phyloP scores from a whole-genome alignment of 495 filamentous ascomycete species.

The Neurospora discreta region DNA sequence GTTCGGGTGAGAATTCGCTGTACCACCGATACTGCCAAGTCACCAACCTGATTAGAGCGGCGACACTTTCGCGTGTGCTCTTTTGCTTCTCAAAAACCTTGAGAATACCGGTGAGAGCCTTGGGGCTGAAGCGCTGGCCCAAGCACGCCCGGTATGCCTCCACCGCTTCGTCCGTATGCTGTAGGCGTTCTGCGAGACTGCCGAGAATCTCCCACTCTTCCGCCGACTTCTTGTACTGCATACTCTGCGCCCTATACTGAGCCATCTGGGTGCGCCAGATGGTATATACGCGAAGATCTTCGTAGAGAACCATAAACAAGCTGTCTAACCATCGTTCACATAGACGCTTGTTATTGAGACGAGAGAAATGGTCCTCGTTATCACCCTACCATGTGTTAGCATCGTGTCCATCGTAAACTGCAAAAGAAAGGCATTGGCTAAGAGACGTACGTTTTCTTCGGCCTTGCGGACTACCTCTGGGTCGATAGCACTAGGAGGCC shows the following conservation, averaged over 20 bases:
- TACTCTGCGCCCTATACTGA: slow-evolving; percentile 76
- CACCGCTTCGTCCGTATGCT: slow-evolving; percentile 77
- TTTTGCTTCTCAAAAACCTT: slow-evolving; percentile 59
- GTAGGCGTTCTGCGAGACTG: slow-evolving; percentile 80
- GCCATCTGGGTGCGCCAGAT: slow-evolving; percentile 98
- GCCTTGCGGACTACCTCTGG: slow-evolving; percentile 77
- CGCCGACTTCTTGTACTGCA: slow-evolving; percentile 88
- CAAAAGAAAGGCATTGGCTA: not conserved
- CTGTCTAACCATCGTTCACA: slow-evolving; percentile 98
- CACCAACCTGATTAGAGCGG: slow-evolving; percentile 73
- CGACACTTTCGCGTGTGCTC: slow-evolving; percentile 64
- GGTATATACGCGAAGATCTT: slow-evolving; percentile 94
- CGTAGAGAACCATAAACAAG: slow-evolving; percentile 97
- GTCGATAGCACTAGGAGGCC: slow-evolving; percentile 70
- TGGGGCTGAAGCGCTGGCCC: slow-evolving; percentile 72
- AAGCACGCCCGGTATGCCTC: slow-evolving; percentile 87
- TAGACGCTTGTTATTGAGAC: slow-evolving; percentile 88
- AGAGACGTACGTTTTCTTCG: slow-evolving; percentile 60
- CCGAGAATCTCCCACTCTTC: slow-evolving; percentile 98
- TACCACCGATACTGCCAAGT: slow-evolving; percentile 99
- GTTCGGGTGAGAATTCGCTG: slow-evolving; percentile 91
- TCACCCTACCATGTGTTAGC: slow-evolving; percentile 19
- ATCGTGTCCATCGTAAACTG: slow-evolving; percentile 1
- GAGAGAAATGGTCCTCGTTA: slow-evolving; percentile 46
- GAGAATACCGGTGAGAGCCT: slow-evolving; percentile 76